Evolutionary conservation across 176 grass and related monocot genomes (phyloP), one percentile per base, ranked within the genome.

Genomic region (Oryza glaberrima): DNA sequence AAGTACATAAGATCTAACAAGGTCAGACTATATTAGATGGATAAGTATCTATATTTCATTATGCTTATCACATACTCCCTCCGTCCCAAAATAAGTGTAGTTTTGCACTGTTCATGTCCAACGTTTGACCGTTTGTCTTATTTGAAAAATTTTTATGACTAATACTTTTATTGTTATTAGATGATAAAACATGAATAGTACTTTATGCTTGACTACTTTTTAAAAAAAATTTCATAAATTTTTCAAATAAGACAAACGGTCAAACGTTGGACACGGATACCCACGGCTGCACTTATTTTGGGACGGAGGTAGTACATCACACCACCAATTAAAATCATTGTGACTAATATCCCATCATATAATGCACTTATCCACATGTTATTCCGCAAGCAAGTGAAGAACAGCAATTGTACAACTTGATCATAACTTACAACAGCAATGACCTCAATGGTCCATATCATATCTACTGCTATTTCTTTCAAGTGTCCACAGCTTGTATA

Each of bases 401-500:
- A 80, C 65, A 23, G 1, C 3, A 65, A 65, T 40, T 70, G 45
- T 36, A 81, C n/a, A 36, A 30, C 11, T 48, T 60, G 65, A 16
- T 46, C 69, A 84, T 25, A 75, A 40, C 14, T 84, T 69, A 81
- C 20, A 85, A 51, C 56, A 77, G 7, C 77, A 58, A 23, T 54
- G 65, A 60, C 52, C 77, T 82, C 9, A 77, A 76, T 16, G 72
- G 44, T 26, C 54, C 3, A 22, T 46, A 13, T 34, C 60, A 58
- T 79, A 84, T 69, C 47, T 82, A 85, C 13, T 52, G 77, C 72
- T 25, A 44, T 79, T 68, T 75, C n/a, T 54, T 73, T 82, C 34
- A 63, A 73, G 28, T 73, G 34, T 58, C 19, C 34, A 30, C n/a
- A 60, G 1, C 20, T 61, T 70, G 6, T 41, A 73, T 82, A 38